phyloP scores from a whole-genome alignment of 495 filamentous ascomycete genomes.

The Penicillium cosmopolitanum region DNA sequence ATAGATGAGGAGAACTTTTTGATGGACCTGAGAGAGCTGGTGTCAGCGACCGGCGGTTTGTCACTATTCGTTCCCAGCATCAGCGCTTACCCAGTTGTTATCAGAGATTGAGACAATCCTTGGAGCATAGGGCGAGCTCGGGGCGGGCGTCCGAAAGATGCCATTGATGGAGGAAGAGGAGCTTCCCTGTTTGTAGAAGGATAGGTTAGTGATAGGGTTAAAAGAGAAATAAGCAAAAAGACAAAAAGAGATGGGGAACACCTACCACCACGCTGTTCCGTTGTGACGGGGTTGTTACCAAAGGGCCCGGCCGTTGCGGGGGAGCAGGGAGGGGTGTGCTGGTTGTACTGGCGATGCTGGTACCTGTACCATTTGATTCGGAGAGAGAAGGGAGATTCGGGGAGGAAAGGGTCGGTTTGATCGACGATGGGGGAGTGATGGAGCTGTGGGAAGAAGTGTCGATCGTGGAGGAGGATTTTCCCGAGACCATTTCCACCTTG shows the following conservation, averaged over 20 bases:
- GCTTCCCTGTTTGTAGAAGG: slow-evolving; percentile 31
- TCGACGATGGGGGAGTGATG: slow-evolving; percentile 62
- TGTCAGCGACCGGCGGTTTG: neutral
- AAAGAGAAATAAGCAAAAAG: too few species aligned
- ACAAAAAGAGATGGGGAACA: slow-evolving; percentile 14
- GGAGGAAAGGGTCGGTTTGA: slow-evolving; percentile 56
- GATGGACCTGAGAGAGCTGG: slow-evolving; percentile 66
- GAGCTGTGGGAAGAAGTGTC: slow-evolving; percentile 59
- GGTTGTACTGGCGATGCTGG: slow-evolving; percentile 21
- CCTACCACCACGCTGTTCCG: slow-evolving; percentile 55
- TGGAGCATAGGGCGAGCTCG: slow-evolving; percentile 77
- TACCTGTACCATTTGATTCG: slow-evolving; percentile 46
- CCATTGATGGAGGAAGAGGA: slow-evolving; percentile 56
- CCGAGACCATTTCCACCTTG: slow-evolving; percentile 53
- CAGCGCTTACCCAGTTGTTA: slow-evolving; percentile 71
- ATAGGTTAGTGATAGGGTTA: neutral
- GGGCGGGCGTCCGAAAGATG: slow-evolving; percentile 52
- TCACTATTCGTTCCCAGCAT: neutral
- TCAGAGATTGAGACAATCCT: slow-evolving; percentile 75
- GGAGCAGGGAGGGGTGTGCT: slow-evolving; percentile 40
- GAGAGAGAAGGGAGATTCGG: slow-evolving; percentile 57
- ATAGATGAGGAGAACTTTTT: slow-evolving; percentile 81
- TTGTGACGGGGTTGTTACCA: slow-evolving; percentile 46
- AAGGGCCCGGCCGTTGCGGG: slow-evolving; percentile 49
- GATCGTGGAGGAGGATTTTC: slow-evolving; percentile 67